Evolutionary conservation across 306 rosid genomes (phyloP).

Genomic region (Vachellia collinsii): DNA sequence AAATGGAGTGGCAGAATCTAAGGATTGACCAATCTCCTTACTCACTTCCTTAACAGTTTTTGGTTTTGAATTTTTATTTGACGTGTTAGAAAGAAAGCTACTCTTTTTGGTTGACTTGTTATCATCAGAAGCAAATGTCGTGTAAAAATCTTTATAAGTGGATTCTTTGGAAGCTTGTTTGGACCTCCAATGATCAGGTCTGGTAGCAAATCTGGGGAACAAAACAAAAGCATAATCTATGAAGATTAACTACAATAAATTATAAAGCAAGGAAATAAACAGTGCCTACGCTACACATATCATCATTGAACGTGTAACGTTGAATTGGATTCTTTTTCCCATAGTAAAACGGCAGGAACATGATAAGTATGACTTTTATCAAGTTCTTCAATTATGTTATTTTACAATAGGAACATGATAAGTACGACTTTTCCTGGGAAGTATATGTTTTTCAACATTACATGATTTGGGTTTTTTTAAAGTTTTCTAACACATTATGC

Average conservation of each 20-base stretch:
- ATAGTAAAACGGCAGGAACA: neutral
- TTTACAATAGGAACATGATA: neutral
- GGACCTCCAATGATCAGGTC: conserved; percentile 92
- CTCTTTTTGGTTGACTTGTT: conserved; percentile 47
- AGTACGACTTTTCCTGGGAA: neutral
- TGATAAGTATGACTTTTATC: no score
- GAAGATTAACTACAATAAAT: conserved; percentile 13
- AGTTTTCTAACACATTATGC: neutral
- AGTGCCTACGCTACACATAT: conserved; percentile 25
- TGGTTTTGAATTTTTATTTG: conserved; percentile 47
- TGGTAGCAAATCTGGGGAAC: conserved; percentile 64
- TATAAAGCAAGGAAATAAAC: conserved; percentile 23
- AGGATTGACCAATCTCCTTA: conserved; percentile 63
- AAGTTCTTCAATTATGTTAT: conserved; percentile 1
- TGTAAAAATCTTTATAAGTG: conserved; percentile 64
- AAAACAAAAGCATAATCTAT: conserved; percentile 30
- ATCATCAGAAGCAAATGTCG: conserved; percentile 69
- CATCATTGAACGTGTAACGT: neutral
- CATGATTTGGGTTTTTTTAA: neutral
- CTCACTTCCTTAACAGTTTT: conserved; percentile 61
- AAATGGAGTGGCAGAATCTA: conserved; percentile 62
- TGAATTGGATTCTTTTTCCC: neutral
- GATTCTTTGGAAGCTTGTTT: conserved; percentile 80
- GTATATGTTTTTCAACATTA: neutral
- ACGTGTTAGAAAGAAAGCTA: conserved; percentile 54